phyloP scores from a whole-genome alignment of 2,329 filamentous ascomycete species.

The Neocatenulostroma microsporum region DNA sequence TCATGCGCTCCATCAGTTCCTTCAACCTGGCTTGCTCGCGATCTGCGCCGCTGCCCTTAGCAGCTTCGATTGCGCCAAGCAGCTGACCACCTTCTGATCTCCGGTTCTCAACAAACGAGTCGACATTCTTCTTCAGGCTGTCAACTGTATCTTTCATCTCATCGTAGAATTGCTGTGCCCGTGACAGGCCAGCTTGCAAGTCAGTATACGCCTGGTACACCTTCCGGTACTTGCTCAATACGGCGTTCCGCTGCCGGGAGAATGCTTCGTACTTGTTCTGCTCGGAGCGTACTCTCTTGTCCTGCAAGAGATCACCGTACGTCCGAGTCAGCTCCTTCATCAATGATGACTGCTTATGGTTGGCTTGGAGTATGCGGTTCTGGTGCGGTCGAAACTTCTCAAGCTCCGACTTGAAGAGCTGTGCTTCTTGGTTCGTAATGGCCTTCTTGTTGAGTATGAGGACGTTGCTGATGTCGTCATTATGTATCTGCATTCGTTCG shows the following conservation, averaged over 20 bases:
- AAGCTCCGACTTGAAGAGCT: slow-evolving; percentile 91
- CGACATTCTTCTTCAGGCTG: slow-evolving; percentile 89
- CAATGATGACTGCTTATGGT: slow-evolving; percentile 86
- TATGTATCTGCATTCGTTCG: slow-evolving; percentile 75
- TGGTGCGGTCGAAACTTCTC: slow-evolving; percentile 95
- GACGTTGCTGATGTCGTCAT: slow-evolving; percentile 95
- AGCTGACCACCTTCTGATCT: slow-evolving; percentile 85
- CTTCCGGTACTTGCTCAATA: slow-evolving; percentile 80
- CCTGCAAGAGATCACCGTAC: slow-evolving; percentile 82
- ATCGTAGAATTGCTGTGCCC: slow-evolving; percentile 85
- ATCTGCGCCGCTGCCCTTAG: slow-evolving; percentile 63
- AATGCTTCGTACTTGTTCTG: slow-evolving; percentile 92
- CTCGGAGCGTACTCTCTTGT: slow-evolving; percentile 86
- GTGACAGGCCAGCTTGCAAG: slow-evolving; percentile 72
- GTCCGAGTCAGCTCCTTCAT: slow-evolving; percentile 89
- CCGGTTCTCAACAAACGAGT: slow-evolving; percentile 92
- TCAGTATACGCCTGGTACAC: slow-evolving; percentile 90
- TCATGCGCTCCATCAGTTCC: slow-evolving; percentile 91
- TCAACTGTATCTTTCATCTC: slow-evolving; percentile 95
- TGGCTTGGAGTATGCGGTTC: slow-evolving; percentile 81
- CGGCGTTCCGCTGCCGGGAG: slow-evolving; percentile 70
- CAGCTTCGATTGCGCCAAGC: slow-evolving; percentile 77
- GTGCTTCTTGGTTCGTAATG: slow-evolving; percentile 81
- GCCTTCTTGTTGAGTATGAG: slow-evolving; percentile 97
- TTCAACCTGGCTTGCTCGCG: slow-evolving; percentile 77